A percentile compares a stretch with the other conserved stretches of the same genome.
phyloP scores from a whole-genome alignment of 805 yeast species.

The Myxozyma melibiosi region DNA sequence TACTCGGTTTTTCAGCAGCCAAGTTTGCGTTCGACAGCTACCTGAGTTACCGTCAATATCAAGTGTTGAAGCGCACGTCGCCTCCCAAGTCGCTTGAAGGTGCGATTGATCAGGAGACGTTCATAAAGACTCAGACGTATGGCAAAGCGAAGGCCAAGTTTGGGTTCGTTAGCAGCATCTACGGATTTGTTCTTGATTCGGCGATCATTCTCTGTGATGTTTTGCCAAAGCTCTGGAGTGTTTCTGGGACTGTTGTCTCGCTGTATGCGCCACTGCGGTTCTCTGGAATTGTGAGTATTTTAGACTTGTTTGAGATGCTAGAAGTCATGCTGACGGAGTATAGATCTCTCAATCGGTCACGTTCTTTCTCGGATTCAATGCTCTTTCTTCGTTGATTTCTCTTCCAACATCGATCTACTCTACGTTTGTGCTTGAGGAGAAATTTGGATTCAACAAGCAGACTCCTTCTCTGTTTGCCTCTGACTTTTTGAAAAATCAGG shows the following conservation, averaged over 20 bases:
- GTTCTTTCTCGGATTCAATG: constrained; percentile 56
- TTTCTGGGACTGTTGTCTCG: constrained; percentile 48
- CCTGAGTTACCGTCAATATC: constrained; percentile 75
- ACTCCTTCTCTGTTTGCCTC: constrained; percentile 70
- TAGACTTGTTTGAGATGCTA: background rate
- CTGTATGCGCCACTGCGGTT: constrained; percentile 43
- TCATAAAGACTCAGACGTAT: constrained; percentile 74
- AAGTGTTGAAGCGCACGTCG: constrained; percentile 55
- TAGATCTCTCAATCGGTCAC: constrained; percentile 69
- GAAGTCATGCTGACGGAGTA: background rate
- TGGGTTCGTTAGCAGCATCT: constrained; percentile 57
- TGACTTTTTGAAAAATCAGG: constrained; percentile 66
- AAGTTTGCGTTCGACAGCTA: constrained; percentile 76
- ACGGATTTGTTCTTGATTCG: constrained; percentile 57
- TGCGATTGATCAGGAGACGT: constrained; percentile 72
- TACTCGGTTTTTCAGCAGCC: constrained; percentile 72
- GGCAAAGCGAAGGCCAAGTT: constrained; percentile 77
- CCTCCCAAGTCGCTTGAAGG: constrained; percentile 72
- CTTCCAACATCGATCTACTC: constrained; percentile 75
- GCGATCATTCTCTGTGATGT: constrained; percentile 61
- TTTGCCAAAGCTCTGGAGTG: constrained; percentile 64
- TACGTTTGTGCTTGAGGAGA: constrained; percentile 87
- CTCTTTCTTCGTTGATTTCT: constrained; percentile 54
- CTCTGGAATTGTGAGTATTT: constrained; percentile 46
- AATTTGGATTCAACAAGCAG: constrained; percentile 88